Evolutionary conservation across 768 basidiomycete species (phyloP).

Genomic region (Termitomyces sp.): DNA sequence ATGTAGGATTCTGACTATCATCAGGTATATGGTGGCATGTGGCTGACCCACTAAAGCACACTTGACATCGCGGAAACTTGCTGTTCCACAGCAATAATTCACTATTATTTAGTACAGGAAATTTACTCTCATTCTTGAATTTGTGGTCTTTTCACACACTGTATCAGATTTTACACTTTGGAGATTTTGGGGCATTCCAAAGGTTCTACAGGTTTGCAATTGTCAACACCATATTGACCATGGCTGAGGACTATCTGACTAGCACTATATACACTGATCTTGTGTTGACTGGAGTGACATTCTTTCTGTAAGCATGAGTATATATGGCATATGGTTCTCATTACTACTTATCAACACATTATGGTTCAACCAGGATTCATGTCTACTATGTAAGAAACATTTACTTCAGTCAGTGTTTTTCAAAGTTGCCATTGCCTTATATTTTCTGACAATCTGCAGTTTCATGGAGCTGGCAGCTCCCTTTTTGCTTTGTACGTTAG

Average conservation of each 20-base stretch:
- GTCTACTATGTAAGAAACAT: slow-evolving; percentile 3
- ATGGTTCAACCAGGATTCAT: too few relatives aligned
- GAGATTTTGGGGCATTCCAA: not conserved
- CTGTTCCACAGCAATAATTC: too few relatives aligned
- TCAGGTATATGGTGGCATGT: not conserved
- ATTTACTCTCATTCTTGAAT: not conserved
- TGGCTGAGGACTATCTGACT: not conserved
- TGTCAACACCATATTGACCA: not conserved
- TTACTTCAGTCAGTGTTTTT: not conserved
- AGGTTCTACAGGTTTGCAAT: not conserved
- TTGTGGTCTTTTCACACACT: not conserved
- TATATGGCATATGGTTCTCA: not conserved
- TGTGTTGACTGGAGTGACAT: not conserved
- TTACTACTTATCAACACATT: too few relatives aligned
- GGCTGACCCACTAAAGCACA: not conserved
- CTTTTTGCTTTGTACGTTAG: not conserved
- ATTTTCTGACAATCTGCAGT: not conserved
- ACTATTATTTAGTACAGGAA: not conserved
- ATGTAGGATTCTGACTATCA: slow-evolving; percentile 2
- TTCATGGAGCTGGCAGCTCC: not conserved
- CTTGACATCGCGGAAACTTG: too few relatives aligned
- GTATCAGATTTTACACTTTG: slow-evolving; percentile 3
- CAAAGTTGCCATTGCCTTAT: not conserved
- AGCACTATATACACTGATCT: slow-evolving; percentile 4
- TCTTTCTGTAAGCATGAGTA: slow-evolving; percentile 3